Conservation (phyloP, 2,329 filamentous ascomycete genomes). For the Colletotrichum scovillei region DNA sequence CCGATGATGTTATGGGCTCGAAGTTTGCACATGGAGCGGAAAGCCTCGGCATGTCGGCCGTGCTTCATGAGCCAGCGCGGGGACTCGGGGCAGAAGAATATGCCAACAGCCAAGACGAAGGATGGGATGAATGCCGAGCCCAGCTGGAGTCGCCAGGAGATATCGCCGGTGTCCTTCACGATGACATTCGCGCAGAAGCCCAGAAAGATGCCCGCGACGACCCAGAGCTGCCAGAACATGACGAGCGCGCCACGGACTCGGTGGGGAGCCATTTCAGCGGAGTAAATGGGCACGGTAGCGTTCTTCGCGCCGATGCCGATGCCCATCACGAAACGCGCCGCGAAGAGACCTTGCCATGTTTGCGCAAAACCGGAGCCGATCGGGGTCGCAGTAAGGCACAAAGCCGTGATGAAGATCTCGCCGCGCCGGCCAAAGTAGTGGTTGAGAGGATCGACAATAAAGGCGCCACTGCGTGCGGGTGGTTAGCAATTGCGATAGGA, state of each 20-base stretch:
- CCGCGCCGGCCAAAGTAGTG: conserved; percentile 73
- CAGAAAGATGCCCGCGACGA: conserved; percentile 54
- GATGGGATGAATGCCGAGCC: conserved; percentile 67
- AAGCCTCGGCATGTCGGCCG: conserved; percentile 66
- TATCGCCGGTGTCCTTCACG: conserved; percentile 61
- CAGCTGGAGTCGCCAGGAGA: conserved; percentile 72
- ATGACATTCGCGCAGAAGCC: conserved; percentile 66
- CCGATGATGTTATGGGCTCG: too few species aligned
- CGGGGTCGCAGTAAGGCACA: conserved; percentile 67
- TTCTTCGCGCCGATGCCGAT: conserved; percentile 77
- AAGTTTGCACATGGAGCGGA: too few species aligned
- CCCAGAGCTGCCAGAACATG: conserved; percentile 62
- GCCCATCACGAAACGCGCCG: conserved; percentile 74
- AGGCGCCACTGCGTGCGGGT: conserved; percentile 60
- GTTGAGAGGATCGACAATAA: conserved; percentile 75
- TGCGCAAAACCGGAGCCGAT: conserved; percentile 70
- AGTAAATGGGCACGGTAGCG: conserved; percentile 76
- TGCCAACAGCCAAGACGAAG: conserved; percentile 65
- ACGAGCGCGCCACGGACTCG: conserved; percentile 79
- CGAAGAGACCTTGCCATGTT: conserved; percentile 74
- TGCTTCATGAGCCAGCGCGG: conserved; percentile 64
- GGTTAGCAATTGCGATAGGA: too few species aligned
- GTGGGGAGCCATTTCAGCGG: conserved; percentile 77
- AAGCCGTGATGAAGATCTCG: conserved; percentile 73
- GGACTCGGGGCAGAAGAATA: conserved; percentile 61